Conservation (phyloP, 169 alveolate genomes). For the Theileria parva region DNA sequence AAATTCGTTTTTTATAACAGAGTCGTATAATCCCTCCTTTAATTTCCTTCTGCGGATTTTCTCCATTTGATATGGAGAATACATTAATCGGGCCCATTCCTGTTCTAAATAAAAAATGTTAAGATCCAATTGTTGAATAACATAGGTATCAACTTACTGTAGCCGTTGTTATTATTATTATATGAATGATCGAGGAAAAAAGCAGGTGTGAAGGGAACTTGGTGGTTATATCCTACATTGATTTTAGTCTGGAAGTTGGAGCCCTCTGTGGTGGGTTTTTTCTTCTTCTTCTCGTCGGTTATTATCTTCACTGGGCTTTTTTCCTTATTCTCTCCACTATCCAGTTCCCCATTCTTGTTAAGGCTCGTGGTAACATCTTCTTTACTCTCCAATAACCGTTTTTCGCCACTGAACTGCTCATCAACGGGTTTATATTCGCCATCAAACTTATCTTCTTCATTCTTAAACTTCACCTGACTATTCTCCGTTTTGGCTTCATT, state of each 20-base stretch:
- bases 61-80: slow-evolving; percentile 82
- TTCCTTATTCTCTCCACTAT: slow-evolving; percentile 1
- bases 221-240: slow-evolving; percentile 80
- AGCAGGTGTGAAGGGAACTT: slow-evolving; percentile 83
- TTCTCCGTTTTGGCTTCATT: not conserved
- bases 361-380: not conserved
- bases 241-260: slow-evolving; percentile 76
- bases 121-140: not conserved
- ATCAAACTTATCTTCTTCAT: not conserved
- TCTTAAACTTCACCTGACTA: not conserved
- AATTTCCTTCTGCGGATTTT: slow-evolving; percentile 69
- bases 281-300: slow-evolving; percentile 58
- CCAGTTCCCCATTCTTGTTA: not conserved
- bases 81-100: slow-evolving; percentile 78
- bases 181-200: slow-evolving; percentile 76
- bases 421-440: not conserved
- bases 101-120: slow-evolving; percentile 26
- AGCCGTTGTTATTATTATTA: slow-evolving; percentile 42
- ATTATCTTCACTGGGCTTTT: slow-evolving; percentile 13
- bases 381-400: not conserved
- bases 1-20: slow-evolving; percentile 76
- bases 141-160: not conserved
- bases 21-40: slow-evolving; percentile 75
- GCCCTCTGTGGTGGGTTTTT: slow-evolving; percentile 78
- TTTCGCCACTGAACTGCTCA: not conserved